These are phyloP conservation scores for Syzygium grande DNA, from an alignment of 345 rosid species.

Conservation along the genomic window DNA sequence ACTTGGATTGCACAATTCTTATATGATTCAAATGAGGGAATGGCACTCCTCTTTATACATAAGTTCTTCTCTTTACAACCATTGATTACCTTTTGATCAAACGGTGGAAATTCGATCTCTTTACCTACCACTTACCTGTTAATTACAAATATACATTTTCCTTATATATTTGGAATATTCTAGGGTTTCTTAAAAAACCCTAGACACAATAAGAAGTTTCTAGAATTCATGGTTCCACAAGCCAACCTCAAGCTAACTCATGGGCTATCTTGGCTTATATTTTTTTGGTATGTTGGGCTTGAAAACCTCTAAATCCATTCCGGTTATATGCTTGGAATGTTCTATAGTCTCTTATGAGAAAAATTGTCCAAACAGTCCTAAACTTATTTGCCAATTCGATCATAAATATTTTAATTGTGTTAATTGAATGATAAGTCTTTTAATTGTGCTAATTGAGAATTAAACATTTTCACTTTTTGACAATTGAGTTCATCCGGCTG, in stretches of 20 bases:
- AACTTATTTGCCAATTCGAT: too few relatives aligned
- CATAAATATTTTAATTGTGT: too few relatives aligned
- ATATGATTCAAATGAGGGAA: neutral
- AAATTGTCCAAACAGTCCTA: too few relatives aligned
- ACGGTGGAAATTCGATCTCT: neutral
- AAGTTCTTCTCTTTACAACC: neutral
- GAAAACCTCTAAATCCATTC: neutral
- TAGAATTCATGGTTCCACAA: neutral
- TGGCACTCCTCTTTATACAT: neutral
- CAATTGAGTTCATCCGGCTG: too few relatives aligned
- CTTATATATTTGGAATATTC: neutral
- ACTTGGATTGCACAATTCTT: neutral
- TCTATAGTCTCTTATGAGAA: too few relatives aligned
- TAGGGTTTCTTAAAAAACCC: neutral
- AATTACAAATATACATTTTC: neutral
- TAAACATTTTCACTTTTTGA: too few relatives aligned
- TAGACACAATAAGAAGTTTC: neutral
- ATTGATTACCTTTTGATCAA: neutral
- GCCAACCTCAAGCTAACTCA: neutral
- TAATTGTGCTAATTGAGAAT: too few relatives aligned
- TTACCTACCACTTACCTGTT: neutral
- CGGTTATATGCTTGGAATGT: too few relatives aligned
- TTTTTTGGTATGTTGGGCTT: neutral
- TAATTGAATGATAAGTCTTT: too few relatives aligned
- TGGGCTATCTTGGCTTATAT: neutral